Conservation (phyloP, 208 protist genomes). For the Strigomonas culicis region DNA sequence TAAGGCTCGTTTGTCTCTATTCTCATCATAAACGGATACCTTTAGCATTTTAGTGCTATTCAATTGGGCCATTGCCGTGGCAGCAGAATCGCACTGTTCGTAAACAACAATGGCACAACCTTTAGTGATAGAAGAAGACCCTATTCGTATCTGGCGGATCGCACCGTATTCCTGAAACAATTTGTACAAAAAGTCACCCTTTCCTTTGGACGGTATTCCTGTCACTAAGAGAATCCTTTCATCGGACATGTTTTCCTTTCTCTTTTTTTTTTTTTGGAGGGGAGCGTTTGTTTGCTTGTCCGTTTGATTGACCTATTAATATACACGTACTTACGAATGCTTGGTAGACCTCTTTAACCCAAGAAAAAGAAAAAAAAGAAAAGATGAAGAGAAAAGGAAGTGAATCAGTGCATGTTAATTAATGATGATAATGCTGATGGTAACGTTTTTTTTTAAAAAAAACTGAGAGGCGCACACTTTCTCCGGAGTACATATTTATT, state of each 20-base stretch:
- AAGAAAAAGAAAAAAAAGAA: constrained; percentile 13
- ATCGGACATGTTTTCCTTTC: constrained; percentile 47
- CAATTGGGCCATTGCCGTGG: constrained; percentile 52
- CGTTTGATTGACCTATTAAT: constrained; percentile 5
- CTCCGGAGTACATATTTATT: too few relatives aligned
- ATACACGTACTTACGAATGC: too few relatives aligned
- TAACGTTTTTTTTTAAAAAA: too few relatives aligned
- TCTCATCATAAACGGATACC: constrained; percentile 82
- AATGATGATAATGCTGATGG: background rate
- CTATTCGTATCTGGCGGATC: constrained; percentile 76
- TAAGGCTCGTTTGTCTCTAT: constrained; percentile 64
- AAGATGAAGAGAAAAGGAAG: constrained; percentile 10
- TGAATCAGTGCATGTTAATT: background rate
- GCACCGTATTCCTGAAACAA: constrained; percentile 82
- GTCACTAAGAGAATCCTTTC: constrained; percentile 81
- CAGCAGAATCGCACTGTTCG: constrained; percentile 77
- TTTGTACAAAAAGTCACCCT: constrained; percentile 75
- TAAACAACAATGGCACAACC: constrained; percentile 86
- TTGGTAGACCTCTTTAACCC: too few relatives aligned
- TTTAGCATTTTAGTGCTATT: constrained; percentile 72
- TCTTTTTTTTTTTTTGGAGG: constrained; percentile 12
- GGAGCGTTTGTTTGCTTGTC: background rate
- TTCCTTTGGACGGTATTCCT: constrained; percentile 71
- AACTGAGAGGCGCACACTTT: too few relatives aligned
- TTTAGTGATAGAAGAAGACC: constrained; percentile 58